Evolutionary conservation across 805 yeast species (phyloP).

Genomic region (Schizosaccharomyces pombe): DNA sequence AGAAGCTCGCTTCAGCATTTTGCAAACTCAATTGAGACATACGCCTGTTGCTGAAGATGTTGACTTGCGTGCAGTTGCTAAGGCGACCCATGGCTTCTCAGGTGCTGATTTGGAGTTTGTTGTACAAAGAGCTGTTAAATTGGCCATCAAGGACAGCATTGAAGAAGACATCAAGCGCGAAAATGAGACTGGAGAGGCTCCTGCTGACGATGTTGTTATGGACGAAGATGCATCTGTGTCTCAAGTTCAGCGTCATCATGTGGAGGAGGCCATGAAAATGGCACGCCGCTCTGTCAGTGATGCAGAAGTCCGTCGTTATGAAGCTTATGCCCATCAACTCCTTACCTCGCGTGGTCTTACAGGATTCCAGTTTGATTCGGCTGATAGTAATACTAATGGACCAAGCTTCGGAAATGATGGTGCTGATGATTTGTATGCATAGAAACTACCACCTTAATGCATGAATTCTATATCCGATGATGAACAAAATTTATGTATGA

Average conservation of each 20-base stretch:
- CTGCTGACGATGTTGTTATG: conserved; percentile 24
- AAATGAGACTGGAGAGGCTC: conserved; percentile 21
- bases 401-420: conserved; percentile 20
- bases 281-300: conserved; percentile 94
- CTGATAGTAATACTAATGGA: conserved; percentile 14
- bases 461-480: background rate
- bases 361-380: conserved; percentile 33
- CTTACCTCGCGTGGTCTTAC: conserved; percentile 90
- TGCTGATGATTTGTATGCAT: conserved; percentile 45
- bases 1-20: conserved; percentile 73
- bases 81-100: conserved; percentile 87
- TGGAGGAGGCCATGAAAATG: conserved; percentile 98
- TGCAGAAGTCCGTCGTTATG: conserved; percentile 93
- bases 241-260: conserved; percentile 74
- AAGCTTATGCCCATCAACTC: conserved; percentile 77
- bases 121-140: conserved; percentile 96
- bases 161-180: conserved; percentile 37
- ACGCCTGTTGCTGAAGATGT: conserved; percentile 96
- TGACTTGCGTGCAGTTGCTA: conserved; percentile 69
- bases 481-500: too few relatives aligned
- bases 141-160: conserved; percentile 92
- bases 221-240: conserved; percentile 87
- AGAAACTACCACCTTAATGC: conserved; percentile 5
- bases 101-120: conserved; percentile 97
- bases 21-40: conserved; percentile 89